Percentiles rank a stretch among this genome's conserved stretches.
Evolutionary conservation across 345 rosid genomes (phyloP).

Genomic region (Linum trigynum): DNA sequence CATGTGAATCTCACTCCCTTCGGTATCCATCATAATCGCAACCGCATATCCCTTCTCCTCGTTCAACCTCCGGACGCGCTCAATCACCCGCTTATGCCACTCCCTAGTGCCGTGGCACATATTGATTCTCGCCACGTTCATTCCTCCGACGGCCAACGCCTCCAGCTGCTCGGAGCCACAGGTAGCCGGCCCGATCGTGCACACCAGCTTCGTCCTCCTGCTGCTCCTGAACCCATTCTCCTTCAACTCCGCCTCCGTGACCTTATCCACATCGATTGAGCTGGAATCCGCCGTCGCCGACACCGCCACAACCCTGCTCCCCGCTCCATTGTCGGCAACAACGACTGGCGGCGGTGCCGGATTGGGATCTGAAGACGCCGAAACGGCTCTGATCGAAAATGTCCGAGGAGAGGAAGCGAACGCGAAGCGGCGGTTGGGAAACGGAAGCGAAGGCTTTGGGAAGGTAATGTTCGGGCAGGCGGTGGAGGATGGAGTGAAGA

Average conservation of each 20-base stretch:
- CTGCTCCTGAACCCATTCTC: slow-evolving; percentile 99
- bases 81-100: slow-evolving; percentile 80
- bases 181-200: slow-evolving; percentile 92
- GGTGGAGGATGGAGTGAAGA: slow-evolving; percentile 36
- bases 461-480: slow-evolving; percentile 27
- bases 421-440: slow-evolving; percentile 29
- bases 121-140: slow-evolving; percentile 92
- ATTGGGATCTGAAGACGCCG: slow-evolving; percentile 32
- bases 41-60: slow-evolving; percentile 96
- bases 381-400: slow-evolving; percentile 33
- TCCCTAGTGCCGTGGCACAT: slow-evolving; percentile 96
- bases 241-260: slow-evolving; percentile 85
- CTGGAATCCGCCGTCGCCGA: slow-evolving; percentile 22
- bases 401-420: slow-evolving; percentile 16
- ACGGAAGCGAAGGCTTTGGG: slow-evolving; percentile 25
- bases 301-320: slow-evolving; percentile 14
- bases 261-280: slow-evolving; percentile 73
- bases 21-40: slow-evolving; percentile 99
- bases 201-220: slow-evolving; percentile 84
- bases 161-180: slow-evolving; percentile 82
- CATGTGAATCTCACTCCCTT: slow-evolving; percentile 99
- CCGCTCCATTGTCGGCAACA: slow-evolving; percentile 46
- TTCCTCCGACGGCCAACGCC: slow-evolving; percentile 90
- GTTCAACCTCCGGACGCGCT: slow-evolving; percentile 71
- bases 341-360: slow-evolving; percentile 35